Evolutionary conservation across 768 basidiomycete genomes (phyloP), one percentile per base, ranked within the genome.

Genomic region (Tylopilus plumbeoviolaceoides): DNA sequence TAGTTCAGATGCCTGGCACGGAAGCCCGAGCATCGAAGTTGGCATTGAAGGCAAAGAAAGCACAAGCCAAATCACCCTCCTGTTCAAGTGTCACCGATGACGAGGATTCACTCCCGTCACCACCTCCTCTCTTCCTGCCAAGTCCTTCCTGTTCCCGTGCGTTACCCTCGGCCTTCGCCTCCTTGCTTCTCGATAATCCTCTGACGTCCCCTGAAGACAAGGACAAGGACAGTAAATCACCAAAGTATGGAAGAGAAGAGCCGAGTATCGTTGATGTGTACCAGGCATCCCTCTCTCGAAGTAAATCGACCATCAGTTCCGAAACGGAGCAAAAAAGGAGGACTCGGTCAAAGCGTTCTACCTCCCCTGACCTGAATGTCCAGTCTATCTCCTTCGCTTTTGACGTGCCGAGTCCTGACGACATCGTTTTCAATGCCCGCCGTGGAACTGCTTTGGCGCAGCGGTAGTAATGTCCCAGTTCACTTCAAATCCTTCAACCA

Each of bases 351-450:
- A 58, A 53, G 11, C 40, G 50, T 18, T 44, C 51, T 20, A 54
- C 50, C 23, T 70, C 75, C n/a, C 73, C 77, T 17, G 69, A 70
- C 48, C 55, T 73, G 38, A 62, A 63, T 8, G 62, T 70, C 14
- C 61, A 72, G 17, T 64, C 66, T 38, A 70, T 73, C 3, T 59
- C 59, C 48, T 91, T 90, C 65, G 72, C 82, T 10, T 92, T 94
- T 63, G 83, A 93, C 56, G 79, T 77, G 21, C 91, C 90, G 33
- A 97, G 94, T 69, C 95, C 95, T 20, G 95, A 98, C 60, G 95
- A 98, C 62, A 71, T 90, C 57, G 84, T 98, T 9, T 74, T 89
- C 61, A 82, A 82, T 59, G 90, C 92, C 49, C 82, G 92, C 45
- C 83, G 80, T 48, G 89, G 89, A 43, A 89, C 92, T 5, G 72